phyloP scores from a whole-genome alignment of 768 basidiomycete species.

The Clitopilus passeckerianus region DNA sequence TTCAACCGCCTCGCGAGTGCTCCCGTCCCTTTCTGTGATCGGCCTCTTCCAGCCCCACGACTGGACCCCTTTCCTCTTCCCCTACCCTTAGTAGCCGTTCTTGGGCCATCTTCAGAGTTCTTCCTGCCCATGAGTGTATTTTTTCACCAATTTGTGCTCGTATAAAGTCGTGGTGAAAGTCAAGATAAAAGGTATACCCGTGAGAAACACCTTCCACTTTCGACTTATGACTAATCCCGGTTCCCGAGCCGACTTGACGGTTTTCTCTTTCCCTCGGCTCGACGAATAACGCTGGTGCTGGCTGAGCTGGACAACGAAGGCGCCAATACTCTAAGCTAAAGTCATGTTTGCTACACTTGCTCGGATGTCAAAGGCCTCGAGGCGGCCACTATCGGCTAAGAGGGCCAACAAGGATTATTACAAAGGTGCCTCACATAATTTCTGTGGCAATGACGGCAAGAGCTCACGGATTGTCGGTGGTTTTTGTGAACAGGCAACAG shows the following conservation, averaged over 20 bases:
- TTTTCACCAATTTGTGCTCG: neutral
- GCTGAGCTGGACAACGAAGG: neutral
- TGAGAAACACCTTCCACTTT: neutral
- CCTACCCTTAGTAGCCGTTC: conserved; percentile 28
- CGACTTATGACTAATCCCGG: neutral
- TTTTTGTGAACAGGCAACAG: conserved; percentile 57
- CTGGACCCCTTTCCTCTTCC: conserved; percentile 22
- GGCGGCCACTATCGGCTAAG: conserved; percentile 80
- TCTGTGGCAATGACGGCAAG: neutral
- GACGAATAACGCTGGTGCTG: neutral
- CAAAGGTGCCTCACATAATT: conserved; percentile 62
- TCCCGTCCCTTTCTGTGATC: conserved; percentile 8
- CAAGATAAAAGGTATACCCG: neutral
- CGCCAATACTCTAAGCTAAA: neutral
- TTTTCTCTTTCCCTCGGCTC: neutral
- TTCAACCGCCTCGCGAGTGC: conserved; percentile 12
- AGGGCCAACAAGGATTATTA: conserved; percentile 94
- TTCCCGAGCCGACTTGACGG: neutral
- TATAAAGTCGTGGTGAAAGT: neutral
- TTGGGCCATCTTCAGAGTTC: conserved; percentile 23
- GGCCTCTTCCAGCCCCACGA: conserved; percentile 16
- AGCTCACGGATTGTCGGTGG: neutral
- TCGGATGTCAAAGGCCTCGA: conserved; percentile 79
- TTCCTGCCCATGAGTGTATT: conserved; percentile 31
- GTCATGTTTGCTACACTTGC: conserved; percentile 65